Conservation (phyloP, 2,329 filamentous ascomycete genomes). For the Aspergillus viridinutans region DNA sequence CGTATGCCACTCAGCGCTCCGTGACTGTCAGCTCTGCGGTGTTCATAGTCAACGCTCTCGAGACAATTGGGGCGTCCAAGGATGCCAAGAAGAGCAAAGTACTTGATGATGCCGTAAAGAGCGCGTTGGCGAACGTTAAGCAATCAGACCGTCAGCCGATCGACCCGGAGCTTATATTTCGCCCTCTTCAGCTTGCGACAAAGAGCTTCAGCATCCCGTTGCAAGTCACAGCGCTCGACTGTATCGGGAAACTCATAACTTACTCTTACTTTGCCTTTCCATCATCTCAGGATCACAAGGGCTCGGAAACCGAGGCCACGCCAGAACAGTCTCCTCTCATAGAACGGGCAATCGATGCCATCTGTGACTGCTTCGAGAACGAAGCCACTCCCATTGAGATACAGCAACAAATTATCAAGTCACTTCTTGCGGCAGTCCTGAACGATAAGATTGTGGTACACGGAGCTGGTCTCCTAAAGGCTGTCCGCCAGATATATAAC, state of each 20-base stretch:
- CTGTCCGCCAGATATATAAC: constrained; percentile 97
- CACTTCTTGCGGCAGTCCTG: constrained; percentile 85
- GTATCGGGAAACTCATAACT: constrained; percentile 97
- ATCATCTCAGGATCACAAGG: constrained; percentile 32
- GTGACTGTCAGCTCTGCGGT: constrained; percentile 86
- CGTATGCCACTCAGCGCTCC: constrained; percentile 48
- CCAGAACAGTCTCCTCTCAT: constrained; percentile 67
- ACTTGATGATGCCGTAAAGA: constrained; percentile 74
- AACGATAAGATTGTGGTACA: constrained; percentile 99
- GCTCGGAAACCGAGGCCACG: constrained; percentile 20
- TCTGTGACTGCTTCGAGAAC: constrained; percentile 98
- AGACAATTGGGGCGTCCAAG: constrained; percentile 85
- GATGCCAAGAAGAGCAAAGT: constrained; percentile 85
- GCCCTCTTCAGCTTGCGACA: constrained; percentile 83
- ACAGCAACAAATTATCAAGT: constrained; percentile 97
- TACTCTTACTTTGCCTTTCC: constrained; percentile 94
- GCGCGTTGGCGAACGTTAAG: constrained; percentile 80
- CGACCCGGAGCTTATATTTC: constrained; percentile 87
- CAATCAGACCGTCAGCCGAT: constrained; percentile 75
- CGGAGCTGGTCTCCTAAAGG: constrained; percentile 90
- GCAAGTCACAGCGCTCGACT: constrained; percentile 87
- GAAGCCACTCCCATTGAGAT: constrained; percentile 89
- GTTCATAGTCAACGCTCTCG: constrained; percentile 89
- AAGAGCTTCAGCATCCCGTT: constrained; percentile 80
- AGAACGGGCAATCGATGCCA: constrained; percentile 96